A percentile compares a stretch with the other conserved stretches of the same genome.
phyloP scores from a whole-genome alignment of 495 filamentous ascomycete species.

The Lindgomyces ingoldianus region DNA sequence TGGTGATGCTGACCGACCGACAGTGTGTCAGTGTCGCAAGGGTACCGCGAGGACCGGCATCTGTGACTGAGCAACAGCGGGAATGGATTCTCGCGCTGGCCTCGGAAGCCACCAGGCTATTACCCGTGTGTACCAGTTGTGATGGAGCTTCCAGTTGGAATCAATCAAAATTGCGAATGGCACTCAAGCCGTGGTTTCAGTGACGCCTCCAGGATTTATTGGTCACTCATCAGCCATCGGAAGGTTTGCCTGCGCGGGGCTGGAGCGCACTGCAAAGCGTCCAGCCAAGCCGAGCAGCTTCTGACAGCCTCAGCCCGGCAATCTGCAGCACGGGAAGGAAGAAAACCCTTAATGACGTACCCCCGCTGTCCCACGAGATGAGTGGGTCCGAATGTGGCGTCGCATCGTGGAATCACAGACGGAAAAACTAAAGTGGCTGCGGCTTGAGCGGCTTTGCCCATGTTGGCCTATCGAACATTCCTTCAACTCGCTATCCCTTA shows the following conservation, averaged over 20 bases:
- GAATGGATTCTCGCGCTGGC: neutral
- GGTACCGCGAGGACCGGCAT: too few relatives aligned
- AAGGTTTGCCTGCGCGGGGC: neutral
- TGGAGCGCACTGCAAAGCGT: neutral
- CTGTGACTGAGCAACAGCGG: neutral
- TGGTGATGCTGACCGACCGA: conserved; percentile 18
- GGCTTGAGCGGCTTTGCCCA: conserved; percentile 22
- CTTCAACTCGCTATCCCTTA: conserved; percentile 2
- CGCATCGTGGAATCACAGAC: conserved; percentile 11
- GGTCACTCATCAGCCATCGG: neutral
- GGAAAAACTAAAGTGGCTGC: conserved; percentile 22
- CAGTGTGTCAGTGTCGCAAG: too few relatives aligned
- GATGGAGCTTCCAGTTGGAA: conserved; percentile 6
- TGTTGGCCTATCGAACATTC: neutral
- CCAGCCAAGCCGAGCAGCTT: neutral
- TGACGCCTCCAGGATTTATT: conserved; percentile 23
- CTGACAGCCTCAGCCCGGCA: conserved; percentile 25
- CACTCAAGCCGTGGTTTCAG: conserved; percentile 24
- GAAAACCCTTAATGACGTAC: conserved; percentile 37
- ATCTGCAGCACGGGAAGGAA: conserved; percentile 25
- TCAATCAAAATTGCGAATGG: conserved; percentile 1
- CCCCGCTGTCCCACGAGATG: conserved; percentile 29
- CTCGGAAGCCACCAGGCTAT: neutral
- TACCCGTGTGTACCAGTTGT: conserved; percentile 1
- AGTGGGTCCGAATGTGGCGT: conserved; percentile 38